Evolutionary conservation across 2,329 filamentous ascomycete genomes (phyloP), one percentile per base, ranked within the genome.

Genomic region (Alternaria novae-zelandiae): DNA sequence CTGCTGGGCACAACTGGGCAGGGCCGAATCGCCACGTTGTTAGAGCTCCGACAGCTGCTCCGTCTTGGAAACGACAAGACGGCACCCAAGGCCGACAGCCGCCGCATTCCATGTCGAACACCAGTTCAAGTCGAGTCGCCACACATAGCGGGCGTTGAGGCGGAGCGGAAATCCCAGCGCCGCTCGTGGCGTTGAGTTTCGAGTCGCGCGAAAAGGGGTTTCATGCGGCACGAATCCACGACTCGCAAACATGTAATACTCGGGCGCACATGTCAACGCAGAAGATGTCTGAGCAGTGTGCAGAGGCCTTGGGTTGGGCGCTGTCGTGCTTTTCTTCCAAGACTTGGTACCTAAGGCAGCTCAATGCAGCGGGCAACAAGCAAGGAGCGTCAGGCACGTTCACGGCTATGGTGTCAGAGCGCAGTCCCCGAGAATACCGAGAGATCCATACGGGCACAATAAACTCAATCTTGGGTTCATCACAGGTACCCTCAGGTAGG

Each of bases 121-220:
- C 36, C 49, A 53, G 32, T 53, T 53, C 28, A 21, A 53, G 20
- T 53, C 49, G 49, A 53, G 36, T 30, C 30, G 17, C 47, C 32
- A 30, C 49, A 30, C 28, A 20, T 36, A 41, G 23, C 51, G 55
- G 23, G 23, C 43, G 43, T 32, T 41, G 57, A 45, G 53, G 58
- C 58, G 58, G 58, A 61, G 53, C 58, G 45, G 58, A 50, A 44
- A 45, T 20, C 53, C 45, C 53, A 61, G 54, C 32, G 23, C 45
- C 44, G 32, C 25, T 53, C 32, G 55, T 50, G 53, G 58, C 53
- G 58, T 41, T 36, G 20, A 41, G 23, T 41, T 26, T 46, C 44
- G 25, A 56, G 25, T 56, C 45, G 54, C 41, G 25, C 26, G 53
- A 44, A 45, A 56, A 26, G 41, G 54, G 25, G 54, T 46, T 46